Conservation (phyloP, 208 protist genomes). For the Trichomonas vaginalis region DNA sequence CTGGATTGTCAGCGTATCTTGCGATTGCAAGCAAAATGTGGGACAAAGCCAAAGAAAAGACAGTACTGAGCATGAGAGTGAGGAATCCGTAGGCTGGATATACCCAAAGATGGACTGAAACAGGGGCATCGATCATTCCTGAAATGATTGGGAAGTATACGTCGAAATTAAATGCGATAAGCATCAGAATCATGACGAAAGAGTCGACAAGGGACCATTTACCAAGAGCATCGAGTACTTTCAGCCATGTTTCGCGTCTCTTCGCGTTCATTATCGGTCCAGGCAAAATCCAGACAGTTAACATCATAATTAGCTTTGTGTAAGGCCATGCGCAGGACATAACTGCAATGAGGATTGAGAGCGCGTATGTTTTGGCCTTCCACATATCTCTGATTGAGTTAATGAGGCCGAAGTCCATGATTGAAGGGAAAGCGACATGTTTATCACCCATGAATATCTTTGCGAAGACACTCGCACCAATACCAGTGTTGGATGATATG, state of each 20-base stretch:
- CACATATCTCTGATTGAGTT: conserved; percentile 62
- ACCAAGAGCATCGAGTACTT: conserved; percentile 58
- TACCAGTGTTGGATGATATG: conserved; percentile 40
- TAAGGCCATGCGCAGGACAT: conserved; percentile 80
- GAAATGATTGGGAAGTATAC: conserved; percentile 22
- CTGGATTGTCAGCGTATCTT: neutral
- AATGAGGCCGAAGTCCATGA: conserved; percentile 58
- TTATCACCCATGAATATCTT: conserved; percentile 24
- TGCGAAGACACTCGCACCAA: conserved; percentile 42
- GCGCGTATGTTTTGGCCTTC: conserved; percentile 50
- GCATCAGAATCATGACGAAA: conserved; percentile 68
- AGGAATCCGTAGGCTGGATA: conserved; percentile 2
- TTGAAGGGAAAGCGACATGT: conserved; percentile 24
- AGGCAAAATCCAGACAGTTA: conserved; percentile 46
- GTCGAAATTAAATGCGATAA: conserved; percentile 54
- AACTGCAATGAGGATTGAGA: conserved; percentile 60
- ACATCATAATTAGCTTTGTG: conserved; percentile 60
- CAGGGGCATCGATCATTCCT: neutral
- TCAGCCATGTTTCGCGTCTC: conserved; percentile 42
- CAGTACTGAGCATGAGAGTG: neutral
- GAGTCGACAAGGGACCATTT: conserved; percentile 75
- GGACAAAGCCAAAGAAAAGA: neutral
- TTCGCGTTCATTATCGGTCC: conserved; percentile 44
- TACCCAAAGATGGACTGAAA: neutral
- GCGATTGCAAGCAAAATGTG: neutral